Evolutionary conservation across 164 flowering plant genomes (phyloP).

Genomic region (Macadamia integrifolia): DNA sequence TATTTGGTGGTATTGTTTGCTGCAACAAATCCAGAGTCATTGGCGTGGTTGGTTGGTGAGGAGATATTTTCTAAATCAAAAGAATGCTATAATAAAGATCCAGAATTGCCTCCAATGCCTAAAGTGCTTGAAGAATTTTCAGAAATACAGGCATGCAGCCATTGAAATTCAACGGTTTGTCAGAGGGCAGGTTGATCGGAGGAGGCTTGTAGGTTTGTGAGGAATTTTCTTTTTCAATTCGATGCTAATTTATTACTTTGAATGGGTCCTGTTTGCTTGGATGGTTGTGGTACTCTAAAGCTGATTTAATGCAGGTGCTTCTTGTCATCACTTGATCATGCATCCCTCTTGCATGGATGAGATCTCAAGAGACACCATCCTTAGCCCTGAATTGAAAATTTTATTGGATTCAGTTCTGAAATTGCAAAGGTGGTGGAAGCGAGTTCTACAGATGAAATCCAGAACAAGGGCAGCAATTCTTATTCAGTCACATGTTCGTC

Average conservation of each 20-base stretch:
- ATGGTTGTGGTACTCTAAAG: neutral
- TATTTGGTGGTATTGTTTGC: neutral
- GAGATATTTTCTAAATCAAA: conserved; percentile 31
- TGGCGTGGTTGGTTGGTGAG: conserved; percentile 49
- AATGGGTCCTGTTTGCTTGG: neutral
- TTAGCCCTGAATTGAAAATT: conserved; percentile 29
- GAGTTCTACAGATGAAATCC: conserved; percentile 23
- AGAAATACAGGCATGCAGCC: conserved; percentile 37
- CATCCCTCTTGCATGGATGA: conserved; percentile 2
- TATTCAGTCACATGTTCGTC: conserved; percentile 66
- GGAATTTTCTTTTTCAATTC: neutral
- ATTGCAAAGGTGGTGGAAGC: conserved; percentile 86
- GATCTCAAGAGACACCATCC: conserved; percentile 9
- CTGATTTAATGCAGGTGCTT: conserved; percentile 39
- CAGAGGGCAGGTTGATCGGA: conserved; percentile 54
- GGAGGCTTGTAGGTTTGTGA: conserved; percentile 46
- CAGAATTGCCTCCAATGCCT: conserved; percentile 42
- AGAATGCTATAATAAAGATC: conserved; percentile 45
- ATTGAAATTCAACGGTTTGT: conserved; percentile 52
- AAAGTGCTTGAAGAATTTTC: conserved; percentile 27
- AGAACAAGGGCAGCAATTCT: conserved; percentile 44
- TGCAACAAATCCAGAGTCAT: conserved; percentile 34
- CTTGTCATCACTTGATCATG: conserved; percentile 14
- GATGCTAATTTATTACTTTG: neutral
- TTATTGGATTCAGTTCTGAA: conserved; percentile 38